phyloP scores from a whole-genome alignment of 2,329 filamentous ascomycete genomes.

The Onygena corvina region DNA sequence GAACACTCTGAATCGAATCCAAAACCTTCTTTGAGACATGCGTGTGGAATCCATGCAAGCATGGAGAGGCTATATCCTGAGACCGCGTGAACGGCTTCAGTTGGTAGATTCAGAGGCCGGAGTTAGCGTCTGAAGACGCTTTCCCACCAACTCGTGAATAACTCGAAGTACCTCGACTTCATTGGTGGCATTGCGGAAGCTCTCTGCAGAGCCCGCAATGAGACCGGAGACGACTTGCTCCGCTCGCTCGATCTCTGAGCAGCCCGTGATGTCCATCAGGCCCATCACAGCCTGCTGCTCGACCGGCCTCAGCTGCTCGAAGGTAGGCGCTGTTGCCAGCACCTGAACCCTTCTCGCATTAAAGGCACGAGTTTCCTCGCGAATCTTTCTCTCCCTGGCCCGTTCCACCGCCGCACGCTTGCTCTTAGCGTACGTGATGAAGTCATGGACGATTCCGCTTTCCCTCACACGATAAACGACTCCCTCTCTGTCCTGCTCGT shows the following conservation, averaged over 20 bases:
- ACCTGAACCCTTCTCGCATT: conserved; percentile 1
- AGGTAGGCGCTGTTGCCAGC: conserved; percentile 17
- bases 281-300: conserved; percentile 26
- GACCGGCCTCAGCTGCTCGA: conserved; percentile 20
- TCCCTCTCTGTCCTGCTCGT: conserved; percentile 50
- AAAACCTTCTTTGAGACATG: background rate
- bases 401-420: conserved; percentile 6
- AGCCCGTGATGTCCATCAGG: conserved; percentile 23
- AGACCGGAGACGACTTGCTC: conserved; percentile 25
- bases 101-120: conserved; percentile 12
- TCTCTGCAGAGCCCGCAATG: conserved; percentile 20
- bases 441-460: conserved; percentile 56
- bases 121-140: conserved; percentile 21
- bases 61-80: background rate
- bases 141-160: conserved; percentile 24
- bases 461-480: conserved; percentile 53
- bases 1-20: conserved; percentile 3
- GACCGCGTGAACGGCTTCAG: background rate
- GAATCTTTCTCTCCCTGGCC: background rate
- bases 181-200: conserved; percentile 19
- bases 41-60: background rate
- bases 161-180: conserved; percentile 24
- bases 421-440: conserved; percentile 52
- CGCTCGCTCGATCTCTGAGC: conserved; percentile 18
- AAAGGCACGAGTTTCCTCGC: background rate